Evolutionary conservation across 2,329 filamentous ascomycete species (phyloP), one percentile per base, ranked within the genome.

Genomic region (Microthyrium microscopicum): DNA sequence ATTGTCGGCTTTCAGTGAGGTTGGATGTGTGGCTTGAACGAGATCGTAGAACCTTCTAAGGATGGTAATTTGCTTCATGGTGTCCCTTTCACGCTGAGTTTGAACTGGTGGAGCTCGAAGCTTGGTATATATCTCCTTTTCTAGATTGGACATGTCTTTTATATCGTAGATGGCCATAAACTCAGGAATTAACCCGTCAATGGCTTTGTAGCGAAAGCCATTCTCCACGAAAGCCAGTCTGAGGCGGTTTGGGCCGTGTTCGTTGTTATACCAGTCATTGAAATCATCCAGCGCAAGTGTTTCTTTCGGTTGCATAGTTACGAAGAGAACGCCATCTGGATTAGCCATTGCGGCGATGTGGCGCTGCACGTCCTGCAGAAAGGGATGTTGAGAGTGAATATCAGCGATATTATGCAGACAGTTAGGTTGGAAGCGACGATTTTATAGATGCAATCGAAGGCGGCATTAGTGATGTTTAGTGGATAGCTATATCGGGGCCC

Each of bases 221-320:
- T 82, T 89, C 43, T 58, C 51, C 49, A 85, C 73, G 45, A 77
- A 73, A 4, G 79, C 71, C 11, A 91, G 59, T 31, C 81, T 76
- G 5, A 91, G 68, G 30, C 83, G 77, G 12, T 74, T 70, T 13
- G 83, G 83, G 34, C 83, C 83, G 57, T 92, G 83, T 59, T 92
- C 83, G 54, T 84, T 89, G 60, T 91, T 85, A 62, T 92, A 92
- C 80, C 81, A 87, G 52, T 91, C 81, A 55, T 91, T 78, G 57
- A 92, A 91, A 47, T 80, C 72, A 40, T 70, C 62, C 30, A 66
- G 55, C 35, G 74, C 62, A 45, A 83, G 64, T 43, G 66, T 66
- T 37, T 69, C 62, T 52, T 69, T 66, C 45, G 82, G 81, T 56
- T 85, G 74, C 77, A 91, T 91, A 12, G 80, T 84, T 44, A 92